These are phyloP conservation scores for Trichoderma atrobrunneum DNA, from an alignment of 2,329 filamentous ascomycete species.

Conservation along the genomic window DNA sequence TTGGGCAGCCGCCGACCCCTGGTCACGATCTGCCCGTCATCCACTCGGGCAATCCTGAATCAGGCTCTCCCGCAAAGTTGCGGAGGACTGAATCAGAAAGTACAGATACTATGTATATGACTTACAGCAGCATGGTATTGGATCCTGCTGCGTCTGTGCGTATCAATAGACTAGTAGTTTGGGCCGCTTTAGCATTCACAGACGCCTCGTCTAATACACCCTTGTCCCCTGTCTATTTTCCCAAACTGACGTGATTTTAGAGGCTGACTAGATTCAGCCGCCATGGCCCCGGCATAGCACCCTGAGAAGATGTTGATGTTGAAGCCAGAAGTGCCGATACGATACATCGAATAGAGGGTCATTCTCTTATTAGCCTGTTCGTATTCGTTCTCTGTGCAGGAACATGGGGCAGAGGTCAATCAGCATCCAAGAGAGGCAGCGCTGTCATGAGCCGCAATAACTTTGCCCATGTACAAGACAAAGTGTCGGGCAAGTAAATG, in stretches of 20 bases:
- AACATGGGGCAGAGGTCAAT: not conserved
- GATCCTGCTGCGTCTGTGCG: not conserved
- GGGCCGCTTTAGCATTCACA: not conserved
- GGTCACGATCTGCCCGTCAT: not conserved
- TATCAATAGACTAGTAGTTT: not conserved
- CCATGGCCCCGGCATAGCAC: not conserved
- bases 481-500: not conserved
- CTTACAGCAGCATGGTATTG: not conserved
- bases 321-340: not conserved
- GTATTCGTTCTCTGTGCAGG: not conserved
- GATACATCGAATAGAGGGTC: not conserved
- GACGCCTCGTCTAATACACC: not conserved
- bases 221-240: not conserved
- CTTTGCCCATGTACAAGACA: not conserved
- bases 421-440: not conserved
- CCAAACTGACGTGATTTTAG: not conserved
- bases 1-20: not conserved
- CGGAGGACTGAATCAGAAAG: not conserved
- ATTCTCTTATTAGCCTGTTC: not conserved
- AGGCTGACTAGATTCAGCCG: not conserved
- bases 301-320: not conserved
- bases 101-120: not conserved
- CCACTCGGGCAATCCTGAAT: not conserved
- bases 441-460: not conserved
- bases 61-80: not conserved